Percentiles rank a stretch among this genome's conserved stretches.
Conservation (phyloP, 2,329 filamentous ascomycete genomes). For the Endoconidiophora polonica region DNA sequence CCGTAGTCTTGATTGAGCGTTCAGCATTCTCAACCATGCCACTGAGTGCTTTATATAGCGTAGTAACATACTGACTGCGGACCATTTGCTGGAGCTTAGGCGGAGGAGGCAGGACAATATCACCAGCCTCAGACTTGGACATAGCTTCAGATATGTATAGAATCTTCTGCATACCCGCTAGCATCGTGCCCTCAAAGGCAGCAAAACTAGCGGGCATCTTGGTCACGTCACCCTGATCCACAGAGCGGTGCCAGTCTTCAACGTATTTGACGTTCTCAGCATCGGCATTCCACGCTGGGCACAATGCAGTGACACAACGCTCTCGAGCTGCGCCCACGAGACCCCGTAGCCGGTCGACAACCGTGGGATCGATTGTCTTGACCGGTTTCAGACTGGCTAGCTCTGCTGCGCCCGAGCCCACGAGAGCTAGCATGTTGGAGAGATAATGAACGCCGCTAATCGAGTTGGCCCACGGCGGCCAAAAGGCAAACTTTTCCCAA, state of each 20-base stretch:
- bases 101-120: constrained; percentile 72
- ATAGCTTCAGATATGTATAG: constrained; percentile 80
- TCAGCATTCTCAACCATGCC: constrained; percentile 97
- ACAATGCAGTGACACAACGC: constrained; percentile 69
- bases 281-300: constrained; percentile 82
- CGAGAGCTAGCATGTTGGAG: constrained; percentile 59
- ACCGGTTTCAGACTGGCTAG: constrained; percentile 61
- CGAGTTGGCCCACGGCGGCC: constrained; percentile 85
- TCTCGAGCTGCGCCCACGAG: constrained; percentile 70
- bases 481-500: constrained; percentile 92
- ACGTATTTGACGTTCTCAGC: constrained; percentile 82
- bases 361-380: constrained; percentile 34
- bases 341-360: constrained; percentile 54
- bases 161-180: constrained; percentile 85
- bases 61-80: constrained; percentile 79
- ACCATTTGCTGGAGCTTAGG: constrained; percentile 83
- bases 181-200: constrained; percentile 65
- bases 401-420: constrained; percentile 77
- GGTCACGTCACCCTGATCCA: constrained; percentile 72
- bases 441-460: constrained; percentile 85
- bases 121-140: constrained; percentile 51
- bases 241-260: constrained; percentile 80
- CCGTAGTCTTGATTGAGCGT: constrained; percentile 46
- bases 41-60: constrained; percentile 81
- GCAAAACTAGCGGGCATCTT: constrained; percentile 78